phyloP scores from a whole-genome alignment of 441 rosid species.

The Jatropha podagrica region DNA sequence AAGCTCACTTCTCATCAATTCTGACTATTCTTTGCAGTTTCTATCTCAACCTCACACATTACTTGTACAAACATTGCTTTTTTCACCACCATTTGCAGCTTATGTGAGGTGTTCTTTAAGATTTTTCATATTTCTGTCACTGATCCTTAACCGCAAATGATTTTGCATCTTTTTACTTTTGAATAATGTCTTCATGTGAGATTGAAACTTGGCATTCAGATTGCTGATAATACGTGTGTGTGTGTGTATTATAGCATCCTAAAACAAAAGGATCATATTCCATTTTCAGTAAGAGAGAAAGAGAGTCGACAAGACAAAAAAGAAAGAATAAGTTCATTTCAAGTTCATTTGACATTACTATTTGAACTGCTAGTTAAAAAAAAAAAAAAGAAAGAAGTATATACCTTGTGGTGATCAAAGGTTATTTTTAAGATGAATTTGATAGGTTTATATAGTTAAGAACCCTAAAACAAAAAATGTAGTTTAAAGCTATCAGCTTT shows the following conservation, averaged over 20 bases:
- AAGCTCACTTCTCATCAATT: neutral
- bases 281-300: neutral
- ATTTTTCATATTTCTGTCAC: neutral
- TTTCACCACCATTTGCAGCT: no score
- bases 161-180: neutral
- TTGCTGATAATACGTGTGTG: no score
- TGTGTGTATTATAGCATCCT: no score
- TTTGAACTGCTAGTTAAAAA: no score
- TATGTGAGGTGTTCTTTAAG: no score
- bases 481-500: neutral
- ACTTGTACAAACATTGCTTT: neutral
- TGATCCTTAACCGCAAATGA: neutral
- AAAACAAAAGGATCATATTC: neutral
- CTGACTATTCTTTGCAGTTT: neutral
- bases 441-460: no score
- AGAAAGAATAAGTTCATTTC: neutral
- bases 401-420: no score
- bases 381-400: no score
- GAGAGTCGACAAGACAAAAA: neutral
- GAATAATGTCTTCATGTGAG: neutral
- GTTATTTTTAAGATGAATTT: no score
- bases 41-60: neutral
- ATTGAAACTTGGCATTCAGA: neutral
- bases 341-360: neutral
- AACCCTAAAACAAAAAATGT: no score